Evolutionary conservation across 306 rosid species (phyloP).

Genomic region (Medicago arabica): DNA sequence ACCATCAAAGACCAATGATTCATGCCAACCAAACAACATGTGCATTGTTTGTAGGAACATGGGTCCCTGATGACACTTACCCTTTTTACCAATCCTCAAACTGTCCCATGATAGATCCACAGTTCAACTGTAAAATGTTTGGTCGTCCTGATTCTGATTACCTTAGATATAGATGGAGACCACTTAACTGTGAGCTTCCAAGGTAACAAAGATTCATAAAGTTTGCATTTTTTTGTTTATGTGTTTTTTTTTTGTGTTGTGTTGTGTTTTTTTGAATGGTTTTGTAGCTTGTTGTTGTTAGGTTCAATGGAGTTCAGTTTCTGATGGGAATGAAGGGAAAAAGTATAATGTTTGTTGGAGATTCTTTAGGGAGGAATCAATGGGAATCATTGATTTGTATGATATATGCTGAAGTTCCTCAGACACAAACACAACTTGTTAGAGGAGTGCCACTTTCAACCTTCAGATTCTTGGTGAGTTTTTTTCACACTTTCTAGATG

Average conservation of each 20-base stretch:
- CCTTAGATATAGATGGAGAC: constrained; percentile 87
- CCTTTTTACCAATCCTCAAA: constrained; percentile 74
- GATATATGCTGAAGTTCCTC: constrained; percentile 66
- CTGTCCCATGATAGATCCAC: constrained; percentile 85
- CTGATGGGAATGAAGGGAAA: constrained; percentile 76
- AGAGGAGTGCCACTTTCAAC: constrained; percentile 86
- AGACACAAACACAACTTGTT: constrained; percentile 67
- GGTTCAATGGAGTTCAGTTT: constrained; percentile 90
- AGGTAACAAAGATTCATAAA: constrained; percentile 53
- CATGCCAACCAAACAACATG: constrained; percentile 78
- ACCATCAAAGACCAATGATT: constrained; percentile 64
- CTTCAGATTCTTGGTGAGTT: constrained; percentile 79
- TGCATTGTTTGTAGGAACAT: constrained; percentile 80
- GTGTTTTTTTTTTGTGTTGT: not conserved
- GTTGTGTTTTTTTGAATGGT: constrained; percentile 41
- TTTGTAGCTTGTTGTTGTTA: constrained; percentile 61
- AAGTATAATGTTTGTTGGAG: constrained; percentile 92
- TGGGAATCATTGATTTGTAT: constrained; percentile 93
- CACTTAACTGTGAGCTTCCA: constrained; percentile 93
- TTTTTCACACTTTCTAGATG: not conserved
- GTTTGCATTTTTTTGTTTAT: not conserved
- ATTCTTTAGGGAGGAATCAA: constrained; percentile 88
- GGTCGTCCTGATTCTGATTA: constrained; percentile 93
- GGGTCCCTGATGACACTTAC: constrained; percentile 82
- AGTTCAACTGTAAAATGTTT: constrained; percentile 87